Percentiles rank a stretch among this genome's conserved stretches.
Evolutionary conservation across 495 filamentous ascomycete genomes (phyloP).

Genomic region (Endocarpon pusillum): DNA sequence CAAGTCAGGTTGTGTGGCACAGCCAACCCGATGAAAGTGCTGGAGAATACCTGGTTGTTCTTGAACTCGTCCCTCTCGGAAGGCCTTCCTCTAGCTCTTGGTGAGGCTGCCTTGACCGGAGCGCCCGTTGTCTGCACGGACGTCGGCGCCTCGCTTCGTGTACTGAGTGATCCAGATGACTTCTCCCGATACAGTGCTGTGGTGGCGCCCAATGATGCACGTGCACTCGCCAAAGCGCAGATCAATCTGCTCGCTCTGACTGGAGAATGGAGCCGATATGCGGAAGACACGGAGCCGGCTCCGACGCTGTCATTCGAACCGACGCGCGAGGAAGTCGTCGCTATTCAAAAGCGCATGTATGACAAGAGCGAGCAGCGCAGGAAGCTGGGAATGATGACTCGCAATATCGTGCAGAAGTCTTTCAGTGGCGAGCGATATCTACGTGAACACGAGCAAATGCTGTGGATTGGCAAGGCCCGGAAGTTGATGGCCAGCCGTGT

Average conservation of each 20-base stretch:
- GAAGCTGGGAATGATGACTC: slow-evolving; percentile 41
- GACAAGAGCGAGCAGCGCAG: slow-evolving; percentile 39
- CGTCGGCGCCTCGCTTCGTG: slow-evolving; percentile 43
- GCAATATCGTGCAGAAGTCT: slow-evolving; percentile 40
- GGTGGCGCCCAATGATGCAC: slow-evolving; percentile 45
- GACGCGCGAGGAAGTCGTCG: slow-evolving; percentile 31
- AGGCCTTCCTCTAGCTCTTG: slow-evolving; percentile 46
- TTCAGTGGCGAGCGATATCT: slow-evolving; percentile 47
- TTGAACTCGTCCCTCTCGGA: slow-evolving; percentile 51
- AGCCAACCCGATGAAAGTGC: slow-evolving; percentile 37
- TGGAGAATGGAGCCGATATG: slow-evolving; percentile 39
- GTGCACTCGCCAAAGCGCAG: slow-evolving; percentile 40
- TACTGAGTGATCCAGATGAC: slow-evolving; percentile 43
- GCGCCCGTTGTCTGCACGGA: slow-evolving; percentile 49
- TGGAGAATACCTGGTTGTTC: slow-evolving; percentile 47
- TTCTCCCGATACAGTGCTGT: slow-evolving; percentile 41
- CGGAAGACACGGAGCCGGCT: slow-evolving; percentile 25
- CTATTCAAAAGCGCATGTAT: slow-evolving; percentile 43
- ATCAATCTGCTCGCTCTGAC: slow-evolving; percentile 43
- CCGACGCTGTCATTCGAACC: slow-evolving; percentile 33
- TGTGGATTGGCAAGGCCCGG: slow-evolving; percentile 40
- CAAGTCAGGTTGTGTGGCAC: slow-evolving; percentile 37
- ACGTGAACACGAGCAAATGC: slow-evolving; percentile 53
- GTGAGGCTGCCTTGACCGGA: slow-evolving; percentile 45
- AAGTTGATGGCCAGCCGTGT: slow-evolving; percentile 22